Percentiles rank a stretch among this genome's conserved stretches.
Conservation (phyloP, 371 early-diverging fungal genomes). For the Zancudomyces culisetae region DNA sequence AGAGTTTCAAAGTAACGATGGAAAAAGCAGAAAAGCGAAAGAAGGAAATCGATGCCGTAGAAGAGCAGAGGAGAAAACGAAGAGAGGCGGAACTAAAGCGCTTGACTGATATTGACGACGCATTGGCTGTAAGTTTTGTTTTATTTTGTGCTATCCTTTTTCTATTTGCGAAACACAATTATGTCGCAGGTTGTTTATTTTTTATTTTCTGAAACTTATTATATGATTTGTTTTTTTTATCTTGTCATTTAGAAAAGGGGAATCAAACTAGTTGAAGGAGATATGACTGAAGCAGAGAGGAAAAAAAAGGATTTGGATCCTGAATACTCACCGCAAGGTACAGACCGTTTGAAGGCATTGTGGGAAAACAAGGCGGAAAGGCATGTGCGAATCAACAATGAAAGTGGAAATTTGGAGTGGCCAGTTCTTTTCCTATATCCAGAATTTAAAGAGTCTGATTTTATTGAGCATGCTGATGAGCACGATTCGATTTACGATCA, state of each 20-base stretch:
- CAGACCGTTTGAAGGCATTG: not conserved
- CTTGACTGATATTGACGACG: constrained; percentile 31
- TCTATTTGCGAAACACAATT: not conserved
- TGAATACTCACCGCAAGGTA: not conserved
- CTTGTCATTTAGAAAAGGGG: not conserved
- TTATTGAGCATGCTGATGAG: constrained; percentile 73
- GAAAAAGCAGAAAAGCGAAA: constrained; percentile 19
- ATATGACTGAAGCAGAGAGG: not conserved
- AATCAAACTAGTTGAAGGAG: not conserved
- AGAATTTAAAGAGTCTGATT: constrained; percentile 77
- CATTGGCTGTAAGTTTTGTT: constrained; percentile 25
- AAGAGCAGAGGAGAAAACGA: constrained; percentile 19
- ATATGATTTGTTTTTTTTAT: not conserved
- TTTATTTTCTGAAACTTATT: not conserved
- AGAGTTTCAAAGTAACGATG: constrained; percentile 28
- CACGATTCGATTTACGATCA: constrained; percentile 63
- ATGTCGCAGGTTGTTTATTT: no score
- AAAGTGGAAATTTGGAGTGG: constrained; percentile 44
- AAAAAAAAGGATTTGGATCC: not conserved
- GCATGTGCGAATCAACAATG: constrained; percentile 42
- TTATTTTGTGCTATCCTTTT: not conserved
- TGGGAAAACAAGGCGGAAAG: constrained; percentile 24
- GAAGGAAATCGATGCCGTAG: constrained; percentile 24
- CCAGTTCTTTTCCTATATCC: constrained; percentile 91
- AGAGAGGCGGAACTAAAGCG: constrained; percentile 34